Base-by-base conservation (phyloP, 1,284 basidiomycete species). In the Cystobasidium pallidum region DNA sequence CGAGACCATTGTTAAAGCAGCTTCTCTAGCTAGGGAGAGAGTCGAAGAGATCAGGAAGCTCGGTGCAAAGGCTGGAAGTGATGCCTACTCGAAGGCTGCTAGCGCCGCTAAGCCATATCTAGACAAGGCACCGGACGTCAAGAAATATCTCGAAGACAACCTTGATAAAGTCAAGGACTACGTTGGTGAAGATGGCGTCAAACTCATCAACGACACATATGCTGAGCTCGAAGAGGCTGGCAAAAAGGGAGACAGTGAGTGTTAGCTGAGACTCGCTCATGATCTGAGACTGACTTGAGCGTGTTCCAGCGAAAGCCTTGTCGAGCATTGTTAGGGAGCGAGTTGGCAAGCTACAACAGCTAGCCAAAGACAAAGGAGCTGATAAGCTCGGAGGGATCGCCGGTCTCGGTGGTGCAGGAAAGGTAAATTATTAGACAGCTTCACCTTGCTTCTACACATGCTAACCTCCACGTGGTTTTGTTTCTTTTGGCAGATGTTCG, bases 291-390 rank as follows among this genome's bases (percentile, higher is more conserved):
- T 34, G 54, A 47, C 39, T 1, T 7, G n/a, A 4, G 28, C 19
- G 34, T n/a, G 11, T 1, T 49, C 80, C 80, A 76, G 80, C 82
- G 26, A 81, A 83, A 43, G 82, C 84, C 66, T 81, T 83, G 34
- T 80, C 83, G 76, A 77, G 78, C 51, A 83, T 85, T 72, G 78
- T 84, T 34, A 77, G 80, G 52, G 79, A 80, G 36, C 81, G 82
- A 7, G 82, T 84, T 75, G 80, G 81, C 45, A 81, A 84, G 71
- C 74, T 84, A 32, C 77, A 80, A 61, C 75, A 76, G 28, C 76
- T 83, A 41, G 76, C 82, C 36, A 76, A 80, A 45, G 80, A 80
- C 54, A 81, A 81, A 73, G 76, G 83, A 36, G 66, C 77, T 41
- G 79, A 78, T 24, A 76, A 47, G 39, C 11, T 39, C 47, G 28